Conservation (phyloP, 129 eudicot genomes). For the carrot (Daucus carota) region DH1_v3.0 NC_030381.2:28129501-28130000, state of each 20-base stretch:
- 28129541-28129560: no score
- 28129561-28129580: no score
- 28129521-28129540: no score
- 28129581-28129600: no score
- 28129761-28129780: neutral
- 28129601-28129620: neutral
- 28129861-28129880: slow-evolving; percentile 22
- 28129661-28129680: slow-evolving; percentile 54
- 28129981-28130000: slow-evolving; percentile 28
- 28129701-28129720: slow-evolving; percentile 29
- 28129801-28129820: no score
- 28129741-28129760: neutral
- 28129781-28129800: neutral
- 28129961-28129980: neutral
- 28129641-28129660: slow-evolving; percentile 70
- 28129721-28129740: slow-evolving; percentile 21
- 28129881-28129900: slow-evolving; percentile 15
- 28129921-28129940: slow-evolving; percentile 9
- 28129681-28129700: slow-evolving; percentile 10
- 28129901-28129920: slow-evolving; percentile 13
- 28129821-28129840: no score
- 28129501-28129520: slow-evolving; percentile 44
- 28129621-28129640: slow-evolving; percentile 59
- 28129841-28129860: no score
- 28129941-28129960: slow-evolving; percentile 15